Conservation (phyloP, 2,329 filamentous ascomycete species). For the Aspergillus sp. region DNA sequence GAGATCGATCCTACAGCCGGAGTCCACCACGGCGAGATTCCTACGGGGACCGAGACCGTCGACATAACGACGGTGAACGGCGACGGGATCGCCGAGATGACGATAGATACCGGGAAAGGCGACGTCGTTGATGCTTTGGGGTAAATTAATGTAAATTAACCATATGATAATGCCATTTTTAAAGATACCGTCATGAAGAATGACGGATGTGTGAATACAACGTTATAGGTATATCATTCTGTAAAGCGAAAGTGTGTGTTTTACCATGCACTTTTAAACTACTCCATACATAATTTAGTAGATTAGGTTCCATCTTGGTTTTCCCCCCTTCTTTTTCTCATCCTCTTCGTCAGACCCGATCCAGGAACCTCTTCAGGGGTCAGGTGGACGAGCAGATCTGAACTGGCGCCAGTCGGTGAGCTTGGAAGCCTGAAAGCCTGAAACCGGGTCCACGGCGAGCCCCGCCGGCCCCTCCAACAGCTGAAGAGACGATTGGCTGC, state of each 20-base stretch:
- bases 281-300: too few relatives aligned
- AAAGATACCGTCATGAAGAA: too few relatives aligned
- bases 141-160: not conserved
- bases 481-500: slow-evolving; percentile 11
- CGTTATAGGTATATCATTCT: not conserved
- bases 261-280: too few relatives aligned
- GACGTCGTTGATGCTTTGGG: slow-evolving; percentile 19
- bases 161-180: too few relatives aligned
- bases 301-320: too few relatives aligned
- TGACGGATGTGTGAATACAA: too few relatives aligned
- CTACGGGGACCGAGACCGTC: slow-evolving; percentile 40
- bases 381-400: not conserved
- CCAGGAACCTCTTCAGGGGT: not conserved
- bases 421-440: slow-evolving; percentile 7
- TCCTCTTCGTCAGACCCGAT: not conserved
- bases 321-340: not conserved
- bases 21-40: slow-evolving; percentile 31
- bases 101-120: slow-evolving; percentile 33
- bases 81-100: slow-evolving; percentile 29
- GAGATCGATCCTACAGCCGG: slow-evolving; percentile 38
- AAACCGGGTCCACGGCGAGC: slow-evolving; percentile 22
- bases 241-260: not conserved
- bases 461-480: slow-evolving; percentile 5
- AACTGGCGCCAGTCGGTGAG: slow-evolving; percentile 12
- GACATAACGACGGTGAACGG: slow-evolving; percentile 39